phyloP scores from a whole-genome alignment of 495 filamentous ascomycete species.

The Penicillium paxilli region DNA sequence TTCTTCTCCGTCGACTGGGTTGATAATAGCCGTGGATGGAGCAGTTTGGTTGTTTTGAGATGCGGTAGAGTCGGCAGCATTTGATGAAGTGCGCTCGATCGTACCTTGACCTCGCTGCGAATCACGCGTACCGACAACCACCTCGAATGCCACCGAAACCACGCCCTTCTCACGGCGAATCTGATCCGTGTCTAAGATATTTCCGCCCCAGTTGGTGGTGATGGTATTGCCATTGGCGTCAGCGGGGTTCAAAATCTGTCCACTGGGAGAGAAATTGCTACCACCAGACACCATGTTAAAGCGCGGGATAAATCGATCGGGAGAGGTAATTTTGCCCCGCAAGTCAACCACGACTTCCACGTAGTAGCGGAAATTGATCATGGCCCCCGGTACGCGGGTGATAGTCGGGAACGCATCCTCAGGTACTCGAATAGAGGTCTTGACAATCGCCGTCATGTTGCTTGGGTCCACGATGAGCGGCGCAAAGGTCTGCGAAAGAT shows the following conservation, averaged over 20 bases:
- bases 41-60: conserved; percentile 12
- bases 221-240: conserved; percentile 37
- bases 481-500: conserved; percentile 81
- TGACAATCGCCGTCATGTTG: conserved; percentile 74
- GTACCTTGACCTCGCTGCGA: conserved; percentile 61
- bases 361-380: conserved; percentile 93
- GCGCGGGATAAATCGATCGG: conserved; percentile 61
- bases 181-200: conserved; percentile 85
- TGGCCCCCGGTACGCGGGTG: conserved; percentile 78
- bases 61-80: conserved; percentile 20
- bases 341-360: conserved; percentile 91
- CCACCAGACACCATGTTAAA: conserved; percentile 54
- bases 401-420: conserved; percentile 94
- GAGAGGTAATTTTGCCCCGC: conserved; percentile 76
- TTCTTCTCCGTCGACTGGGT: conserved; percentile 28
- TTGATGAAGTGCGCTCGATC: conserved; percentile 27
- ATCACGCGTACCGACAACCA: conserved; percentile 86
- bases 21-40: conserved; percentile 3
- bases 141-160: conserved; percentile 76
- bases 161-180: conserved; percentile 87
- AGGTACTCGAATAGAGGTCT: conserved; percentile 78
- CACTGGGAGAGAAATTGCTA: conserved; percentile 46
- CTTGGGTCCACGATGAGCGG: conserved; percentile 82
- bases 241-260: conserved; percentile 45
- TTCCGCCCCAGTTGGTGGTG: conserved; percentile 62